These are phyloP conservation scores for Tricholoma hemisulphureum DNA, from an alignment of 768 basidiomycete species.

Conservation along the genomic window DNA sequence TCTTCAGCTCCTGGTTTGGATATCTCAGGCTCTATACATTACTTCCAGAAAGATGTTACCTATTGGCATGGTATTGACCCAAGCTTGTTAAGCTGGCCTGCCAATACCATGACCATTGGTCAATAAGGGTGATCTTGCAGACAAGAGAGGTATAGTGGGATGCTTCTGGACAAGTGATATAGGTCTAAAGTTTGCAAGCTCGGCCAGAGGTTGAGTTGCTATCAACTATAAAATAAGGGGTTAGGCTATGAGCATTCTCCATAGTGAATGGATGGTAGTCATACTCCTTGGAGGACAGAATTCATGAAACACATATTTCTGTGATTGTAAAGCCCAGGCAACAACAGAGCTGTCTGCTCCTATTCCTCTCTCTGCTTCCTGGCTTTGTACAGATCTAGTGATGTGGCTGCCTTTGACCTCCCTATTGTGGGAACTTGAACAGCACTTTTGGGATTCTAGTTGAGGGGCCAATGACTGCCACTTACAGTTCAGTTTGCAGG, in stretches of 20 bases:
- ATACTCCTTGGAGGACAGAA: constrained; percentile 84
- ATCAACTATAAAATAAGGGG: constrained; percentile 47
- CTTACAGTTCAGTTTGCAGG: background rate
- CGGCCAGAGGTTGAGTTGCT: constrained; percentile 59
- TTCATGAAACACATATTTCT: constrained; percentile 97
- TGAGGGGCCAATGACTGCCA: background rate
- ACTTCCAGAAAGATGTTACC: constrained; percentile 65
- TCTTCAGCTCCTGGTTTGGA: constrained; percentile 50
- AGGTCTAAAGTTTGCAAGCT: constrained; percentile 55
- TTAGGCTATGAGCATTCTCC: constrained; percentile 3
- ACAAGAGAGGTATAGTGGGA: constrained; percentile 38
- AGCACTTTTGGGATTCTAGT: background rate
- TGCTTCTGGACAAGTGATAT: constrained; percentile 44
- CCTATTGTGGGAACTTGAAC: constrained; percentile 42
- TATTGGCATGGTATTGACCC: constrained; percentile 63
- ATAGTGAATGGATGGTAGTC: constrained; percentile 23
- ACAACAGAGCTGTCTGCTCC: constrained; percentile 58
- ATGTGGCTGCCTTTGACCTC: constrained; percentile 53
- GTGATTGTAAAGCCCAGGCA: constrained; percentile 76
- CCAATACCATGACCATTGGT: constrained; percentile 63
- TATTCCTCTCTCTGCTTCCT: constrained; percentile 60
- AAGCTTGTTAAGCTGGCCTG: constrained; percentile 49
- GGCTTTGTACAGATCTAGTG: constrained; percentile 63
- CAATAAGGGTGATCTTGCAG: constrained; percentile 62
- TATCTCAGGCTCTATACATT: constrained; percentile 62